Evolutionary conservation across 495 filamentous ascomycete genomes (phyloP).

Genomic region (Collariella sp.): DNA sequence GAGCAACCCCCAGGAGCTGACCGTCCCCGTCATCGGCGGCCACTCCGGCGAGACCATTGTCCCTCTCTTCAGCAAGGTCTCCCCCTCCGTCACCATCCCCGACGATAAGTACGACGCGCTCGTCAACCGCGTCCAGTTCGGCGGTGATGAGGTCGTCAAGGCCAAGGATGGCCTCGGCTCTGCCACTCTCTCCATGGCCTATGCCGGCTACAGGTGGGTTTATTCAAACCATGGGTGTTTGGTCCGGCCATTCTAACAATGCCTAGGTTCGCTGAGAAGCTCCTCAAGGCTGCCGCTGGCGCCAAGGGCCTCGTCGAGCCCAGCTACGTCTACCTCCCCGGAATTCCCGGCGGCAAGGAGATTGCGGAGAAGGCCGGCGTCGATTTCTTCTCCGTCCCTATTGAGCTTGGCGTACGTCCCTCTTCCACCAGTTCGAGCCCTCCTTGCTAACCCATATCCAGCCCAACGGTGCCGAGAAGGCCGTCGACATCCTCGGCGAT

Average conservation of each 20-base stretch:
- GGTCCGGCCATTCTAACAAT: slow-evolving; percentile 20
- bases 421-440: not conserved
- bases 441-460: slow-evolving; percentile 35
- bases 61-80: slow-evolving; percentile 87
- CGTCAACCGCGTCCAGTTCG: slow-evolving; percentile 92
- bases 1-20: slow-evolving; percentile 69
- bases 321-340: slow-evolving; percentile 88
- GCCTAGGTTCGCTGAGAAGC: slow-evolving; percentile 76
- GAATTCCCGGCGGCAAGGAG: slow-evolving; percentile 76
- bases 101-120: slow-evolving; percentile 77
- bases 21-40: slow-evolving; percentile 88
- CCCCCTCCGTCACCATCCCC: slow-evolving; percentile 70
- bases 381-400: slow-evolving; percentile 92
- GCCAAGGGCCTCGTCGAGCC: slow-evolving; percentile 90
- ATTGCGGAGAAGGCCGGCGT: slow-evolving; percentile 72
- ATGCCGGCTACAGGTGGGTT: slow-evolving; percentile 78
- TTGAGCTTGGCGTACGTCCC: slow-evolving; percentile 81
- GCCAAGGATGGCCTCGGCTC: slow-evolving; percentile 95
- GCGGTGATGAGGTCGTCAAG: slow-evolving; percentile 96
- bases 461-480: slow-evolving; percentile 76
- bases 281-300: slow-evolving; percentile 80
- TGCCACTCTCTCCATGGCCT: slow-evolving; percentile 96
- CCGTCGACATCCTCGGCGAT: slow-evolving; percentile 62
- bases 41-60: slow-evolving; percentile 98
- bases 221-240: not conserved